Evolutionary conservation across 106 monocot species (phyloP).

Genomic region (Triglochin maritima): DNA sequence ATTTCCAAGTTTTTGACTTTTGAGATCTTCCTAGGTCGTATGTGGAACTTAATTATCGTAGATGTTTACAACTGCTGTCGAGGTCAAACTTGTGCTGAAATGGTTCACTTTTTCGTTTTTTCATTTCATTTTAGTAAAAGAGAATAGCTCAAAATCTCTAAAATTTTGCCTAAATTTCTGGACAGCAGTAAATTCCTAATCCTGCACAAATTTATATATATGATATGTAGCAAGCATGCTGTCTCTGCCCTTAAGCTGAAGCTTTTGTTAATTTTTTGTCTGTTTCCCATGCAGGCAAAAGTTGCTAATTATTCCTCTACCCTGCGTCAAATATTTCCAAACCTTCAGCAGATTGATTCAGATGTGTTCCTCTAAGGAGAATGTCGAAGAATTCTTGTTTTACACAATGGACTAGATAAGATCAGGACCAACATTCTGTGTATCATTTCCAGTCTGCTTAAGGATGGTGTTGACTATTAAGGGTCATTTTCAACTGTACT

Average conservation of each 20-base stretch:
- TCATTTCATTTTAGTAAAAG: no score
- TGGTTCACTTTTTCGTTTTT: no score
- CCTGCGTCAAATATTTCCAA: conserved; percentile 11
- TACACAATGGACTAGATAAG: no score
- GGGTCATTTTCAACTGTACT: no score
- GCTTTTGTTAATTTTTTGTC: not conserved
- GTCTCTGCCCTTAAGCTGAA: not conserved
- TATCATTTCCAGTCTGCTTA: no score
- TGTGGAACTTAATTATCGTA: not conserved
- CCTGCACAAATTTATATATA: not conserved
- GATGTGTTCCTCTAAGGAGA: not conserved
- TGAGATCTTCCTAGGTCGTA: not conserved
- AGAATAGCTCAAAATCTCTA: no score
- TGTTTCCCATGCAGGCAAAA: conserved; percentile 8
- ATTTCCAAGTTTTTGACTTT: not conserved
- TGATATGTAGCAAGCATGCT: not conserved
- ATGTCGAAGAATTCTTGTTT: no score
- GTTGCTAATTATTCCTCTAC: conserved; percentile 7
- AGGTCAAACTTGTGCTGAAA: not conserved
- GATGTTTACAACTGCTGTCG: not conserved
- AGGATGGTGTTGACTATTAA: no score
- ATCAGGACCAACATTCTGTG: no score
- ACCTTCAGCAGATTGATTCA: conserved; percentile 17
- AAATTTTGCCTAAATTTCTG: no score
- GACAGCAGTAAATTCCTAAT: no score